Evolutionary conservation across 441 rosid genomes (phyloP), one percentile per base, ranked within the genome.

Genomic region (Geranium incanum): DNA sequence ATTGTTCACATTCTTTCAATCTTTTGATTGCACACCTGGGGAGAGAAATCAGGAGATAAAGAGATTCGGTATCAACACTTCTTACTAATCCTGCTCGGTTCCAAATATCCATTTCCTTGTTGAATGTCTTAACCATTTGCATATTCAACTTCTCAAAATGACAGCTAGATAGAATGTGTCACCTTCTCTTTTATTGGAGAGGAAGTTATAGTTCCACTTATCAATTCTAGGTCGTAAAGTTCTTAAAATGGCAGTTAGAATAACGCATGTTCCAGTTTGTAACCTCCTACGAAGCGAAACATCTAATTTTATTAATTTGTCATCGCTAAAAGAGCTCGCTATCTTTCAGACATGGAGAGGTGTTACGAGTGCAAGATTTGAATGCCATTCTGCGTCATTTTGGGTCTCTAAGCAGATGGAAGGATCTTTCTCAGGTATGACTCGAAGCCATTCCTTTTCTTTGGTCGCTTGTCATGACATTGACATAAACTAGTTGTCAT

Each of bases 351-450:
- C 70, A 84, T 0, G 88, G 82, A 43, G 83, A 76, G 36, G 68
- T 73, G 75, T 69, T 94, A 79, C 90, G 87, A 82, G 96, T 85
- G 21, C 97, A 87, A 80, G 98, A 91, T 76, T 78, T 89, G 80
- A 91, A 93, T 81, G 88, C 78, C 65, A 82, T 93, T 73, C 73
- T 93, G 68, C 78, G 96, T 55, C 80, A 85, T 80, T 85, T 91
- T 2, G 98, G 98, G 74, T 81, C 80, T 71, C 80, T 83, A 48
- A 86, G 82, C 60, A 78, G 87, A 80, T 88, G 85, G 89, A 76
- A 82, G 55, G 91, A 89, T 83, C 84, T 93, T 74, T 83, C 84
- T 55, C 82, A 89, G 98, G 98, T 91, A n/a, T 48, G 48, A 69
- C 50, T 71, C 68, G 69, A 15, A 57, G 33, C 19, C 39, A 18